Conservation (phyloP, 257 asterid species). For the Penstemon eatonii region DNA sequence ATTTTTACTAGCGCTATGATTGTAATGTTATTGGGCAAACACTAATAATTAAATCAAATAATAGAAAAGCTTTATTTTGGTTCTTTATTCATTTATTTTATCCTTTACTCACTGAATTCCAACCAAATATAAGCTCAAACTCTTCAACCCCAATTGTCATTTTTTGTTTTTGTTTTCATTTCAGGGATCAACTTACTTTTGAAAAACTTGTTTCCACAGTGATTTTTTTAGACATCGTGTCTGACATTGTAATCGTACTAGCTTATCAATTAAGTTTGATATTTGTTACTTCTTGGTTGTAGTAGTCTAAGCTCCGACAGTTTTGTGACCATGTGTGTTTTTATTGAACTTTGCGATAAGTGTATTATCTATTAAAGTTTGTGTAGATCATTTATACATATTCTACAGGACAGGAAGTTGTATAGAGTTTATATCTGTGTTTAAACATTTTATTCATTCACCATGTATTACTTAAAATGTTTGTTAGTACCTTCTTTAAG, state of each 20-base stretch:
- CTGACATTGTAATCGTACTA: not conserved
- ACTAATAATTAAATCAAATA: no score
- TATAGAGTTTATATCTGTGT: not conserved
- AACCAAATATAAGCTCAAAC: no score
- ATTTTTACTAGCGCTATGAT: not conserved
- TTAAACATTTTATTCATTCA: not conserved
- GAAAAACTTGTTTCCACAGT: not conserved
- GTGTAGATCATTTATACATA: not conserved
- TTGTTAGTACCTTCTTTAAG: not conserved
- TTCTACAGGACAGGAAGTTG: conserved; percentile 2
- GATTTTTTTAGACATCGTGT: not conserved
- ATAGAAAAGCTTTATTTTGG: no score
- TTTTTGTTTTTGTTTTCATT: not conserved
- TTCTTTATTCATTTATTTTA: no score
- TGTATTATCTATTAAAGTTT: not conserved
- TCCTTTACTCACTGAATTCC: no score
- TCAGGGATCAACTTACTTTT: not conserved
- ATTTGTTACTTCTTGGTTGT: not conserved
- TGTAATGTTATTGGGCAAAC: no score
- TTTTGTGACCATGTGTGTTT: conserved; percentile 10
- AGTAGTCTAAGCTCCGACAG: not conserved
- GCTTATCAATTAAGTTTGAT: conserved; percentile 7
- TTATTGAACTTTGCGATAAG: not conserved
- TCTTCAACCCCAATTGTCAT: not conserved
- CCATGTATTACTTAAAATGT: not conserved